phyloP scores from a whole-genome alignment of 2,329 filamentous ascomycete genomes.

The Arthrinium phaeospermum region DNA sequence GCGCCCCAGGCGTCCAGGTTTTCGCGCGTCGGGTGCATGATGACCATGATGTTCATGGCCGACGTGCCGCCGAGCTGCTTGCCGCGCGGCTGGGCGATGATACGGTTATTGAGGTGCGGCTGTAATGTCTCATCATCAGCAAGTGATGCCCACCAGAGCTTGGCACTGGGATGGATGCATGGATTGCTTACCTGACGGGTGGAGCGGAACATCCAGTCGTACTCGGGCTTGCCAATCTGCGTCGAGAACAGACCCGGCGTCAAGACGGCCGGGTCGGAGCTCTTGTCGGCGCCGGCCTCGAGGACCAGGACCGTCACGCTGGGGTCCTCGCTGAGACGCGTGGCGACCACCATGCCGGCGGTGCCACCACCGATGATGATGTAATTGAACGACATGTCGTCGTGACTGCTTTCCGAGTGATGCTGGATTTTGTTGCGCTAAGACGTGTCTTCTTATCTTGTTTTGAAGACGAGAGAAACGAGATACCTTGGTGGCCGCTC shows the following conservation, averaged over 20 bases:
- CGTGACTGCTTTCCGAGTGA: neutral
- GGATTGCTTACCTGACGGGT: conserved; percentile 22
- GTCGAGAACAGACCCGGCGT: conserved; percentile 23
- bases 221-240: conserved; percentile 27
- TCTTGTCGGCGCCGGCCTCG: conserved; percentile 23
- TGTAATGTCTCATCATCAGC: neutral
- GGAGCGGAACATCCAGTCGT: conserved; percentile 23
- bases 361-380: conserved; percentile 32
- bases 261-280: conserved; percentile 20
- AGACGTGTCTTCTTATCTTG: no score
- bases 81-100: conserved; percentile 15
- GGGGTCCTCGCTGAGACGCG: conserved; percentile 26
- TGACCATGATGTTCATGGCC: conserved; percentile 21
- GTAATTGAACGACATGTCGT: conserved; percentile 20
- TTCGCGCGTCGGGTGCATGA: conserved; percentile 18
- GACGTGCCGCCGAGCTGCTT: conserved; percentile 24
- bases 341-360: conserved; percentile 29
- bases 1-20: conserved; percentile 22
- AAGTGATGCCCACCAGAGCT: neutral
- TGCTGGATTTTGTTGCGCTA: no score
- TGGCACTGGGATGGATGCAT: neutral
- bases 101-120: conserved; percentile 19
- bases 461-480: no score
- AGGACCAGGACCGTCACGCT: conserved; percentile 23
- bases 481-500: no score